A percentile compares a stretch with the other conserved stretches of the same genome.
phyloP scores from a whole-genome alignment of 1,139 yeast genomes.

The Candida albicans region DNA sequence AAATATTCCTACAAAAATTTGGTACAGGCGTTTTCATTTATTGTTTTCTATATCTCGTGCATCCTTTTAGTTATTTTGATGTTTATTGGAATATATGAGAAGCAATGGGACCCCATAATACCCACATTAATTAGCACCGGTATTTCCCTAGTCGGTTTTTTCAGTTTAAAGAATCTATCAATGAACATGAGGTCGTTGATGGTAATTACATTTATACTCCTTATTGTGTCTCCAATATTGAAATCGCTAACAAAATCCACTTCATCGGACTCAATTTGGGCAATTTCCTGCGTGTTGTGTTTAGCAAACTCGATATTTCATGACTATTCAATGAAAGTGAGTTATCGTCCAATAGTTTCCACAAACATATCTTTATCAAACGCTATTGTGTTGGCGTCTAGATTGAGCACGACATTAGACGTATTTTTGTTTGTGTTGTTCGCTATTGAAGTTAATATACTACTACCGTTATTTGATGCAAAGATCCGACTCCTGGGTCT shows the following conservation, averaged over 20 bases:
- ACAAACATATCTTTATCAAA: constrained; percentile 84
- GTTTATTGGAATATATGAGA: constrained; percentile 57
- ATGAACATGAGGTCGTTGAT: constrained; percentile 56
- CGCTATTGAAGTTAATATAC: constrained; percentile 68
- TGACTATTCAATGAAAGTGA: constrained; percentile 55
- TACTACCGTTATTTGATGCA: constrained; percentile 69
- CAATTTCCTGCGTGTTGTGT: constrained; percentile 76
- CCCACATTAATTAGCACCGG: constrained; percentile 32
- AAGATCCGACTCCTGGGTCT: constrained; percentile 46
- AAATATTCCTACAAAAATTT: constrained; percentile 64
- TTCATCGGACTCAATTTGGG: constrained; percentile 95
- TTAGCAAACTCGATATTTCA: constrained; percentile 65
- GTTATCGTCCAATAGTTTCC: constrained; percentile 62
- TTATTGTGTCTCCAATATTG: constrained; percentile 84
- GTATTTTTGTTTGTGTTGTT: constrained; percentile 83
- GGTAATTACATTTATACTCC: constrained; percentile 65
- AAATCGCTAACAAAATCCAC: constrained; percentile 87
- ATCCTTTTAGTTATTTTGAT: constrained; percentile 60
- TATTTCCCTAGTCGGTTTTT: constrained; percentile 29
- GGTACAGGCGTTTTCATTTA: constrained; percentile 65
- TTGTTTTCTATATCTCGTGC: constrained; percentile 64
- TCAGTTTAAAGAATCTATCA: not conserved
- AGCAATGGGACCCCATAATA: constrained; percentile 43
- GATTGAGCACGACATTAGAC: constrained; percentile 67
- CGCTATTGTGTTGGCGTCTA: constrained; percentile 85